Percentiles rank a stretch among this genome's conserved stretches.
These are phyloP conservation scores for sunflower (Helianthus annuus) DNA, from an alignment of 129 eudicot genomes.

Conservation along the genomic window DNA sequence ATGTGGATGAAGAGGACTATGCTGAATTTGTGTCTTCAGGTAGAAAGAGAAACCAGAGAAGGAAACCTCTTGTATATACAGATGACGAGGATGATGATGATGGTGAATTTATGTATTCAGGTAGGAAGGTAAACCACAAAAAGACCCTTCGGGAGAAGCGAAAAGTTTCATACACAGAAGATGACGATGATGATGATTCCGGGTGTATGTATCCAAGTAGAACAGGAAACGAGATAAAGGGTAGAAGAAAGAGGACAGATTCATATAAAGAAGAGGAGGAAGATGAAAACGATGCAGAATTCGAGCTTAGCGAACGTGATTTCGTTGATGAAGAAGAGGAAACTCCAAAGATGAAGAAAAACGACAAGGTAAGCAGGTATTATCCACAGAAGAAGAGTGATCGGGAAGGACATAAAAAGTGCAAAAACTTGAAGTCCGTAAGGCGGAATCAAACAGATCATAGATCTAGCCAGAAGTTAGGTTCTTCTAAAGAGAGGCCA, in stretches of 20 bases:
- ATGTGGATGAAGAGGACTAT: constrained; percentile 1
- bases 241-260: constrained; percentile 16
- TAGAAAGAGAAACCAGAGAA: constrained; percentile 22
- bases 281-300: constrained; percentile 33
- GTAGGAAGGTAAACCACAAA: constrained; percentile 22
- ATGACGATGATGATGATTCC: constrained; percentile 17
- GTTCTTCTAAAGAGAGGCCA: constrained; percentile 28
- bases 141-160: constrained; percentile 26
- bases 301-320: constrained; percentile 31
- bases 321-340: constrained; percentile 65
- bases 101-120: constrained; percentile 35
- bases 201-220: constrained; percentile 21
- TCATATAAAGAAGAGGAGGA: constrained; percentile 40
- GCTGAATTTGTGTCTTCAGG: neutral
- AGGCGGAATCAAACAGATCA: constrained; percentile 33
- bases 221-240: constrained; percentile 12
- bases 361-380: constrained; percentile 32
- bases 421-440: constrained; percentile 38
- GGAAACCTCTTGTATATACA: constrained; percentile 21
- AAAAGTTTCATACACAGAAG: constrained; percentile 28
- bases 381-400: constrained; percentile 28
- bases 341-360: constrained; percentile 31
- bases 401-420: constrained; percentile 34
- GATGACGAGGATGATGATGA: constrained; percentile 37
- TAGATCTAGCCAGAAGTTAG: constrained; percentile 32